Evolutionary conservation across 2,329 filamentous ascomycete genomes (phyloP).

Genomic region (Apiospora aurea): DNA sequence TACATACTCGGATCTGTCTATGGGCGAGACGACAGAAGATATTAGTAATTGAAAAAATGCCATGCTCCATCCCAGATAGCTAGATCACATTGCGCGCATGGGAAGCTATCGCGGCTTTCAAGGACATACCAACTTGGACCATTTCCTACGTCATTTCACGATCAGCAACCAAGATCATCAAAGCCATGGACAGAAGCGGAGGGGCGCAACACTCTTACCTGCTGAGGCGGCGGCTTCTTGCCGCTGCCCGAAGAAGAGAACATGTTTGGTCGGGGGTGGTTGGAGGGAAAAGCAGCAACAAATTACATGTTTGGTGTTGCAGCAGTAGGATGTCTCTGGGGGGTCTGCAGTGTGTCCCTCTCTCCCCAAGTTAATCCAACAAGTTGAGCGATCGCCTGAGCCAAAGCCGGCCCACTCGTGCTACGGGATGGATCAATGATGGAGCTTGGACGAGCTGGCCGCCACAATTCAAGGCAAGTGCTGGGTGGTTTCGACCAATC

Average conservation of each 20-base stretch:
- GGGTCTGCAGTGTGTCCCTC: conserved; percentile 24
- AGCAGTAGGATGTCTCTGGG: conserved; percentile 25
- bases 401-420: conserved; percentile 12
- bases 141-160: conserved; percentile 78
- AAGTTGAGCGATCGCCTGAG: conserved; percentile 21
- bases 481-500: background rate
- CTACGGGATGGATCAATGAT: conserved; percentile 19
- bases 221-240: conserved; percentile 72
- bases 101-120: background rate
- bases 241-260: conserved; percentile 70
- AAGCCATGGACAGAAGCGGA: conserved; percentile 21
- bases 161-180: conserved; percentile 36
- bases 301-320: conserved; percentile 37
- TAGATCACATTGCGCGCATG: background rate
- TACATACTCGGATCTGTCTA: conserved; percentile 71
- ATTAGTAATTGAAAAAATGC: conserved; percentile 31
- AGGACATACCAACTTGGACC: conserved; percentile 92
- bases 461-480: conserved; percentile 5
- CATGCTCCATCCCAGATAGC: background rate
- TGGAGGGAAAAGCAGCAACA: conserved; percentile 30
- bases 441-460: conserved; percentile 19
- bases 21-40: conserved; percentile 22
- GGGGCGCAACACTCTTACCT: conserved; percentile 60
- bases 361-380: conserved; percentile 2
- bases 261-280: conserved; percentile 53